phyloP scores from a whole-genome alignment of 768 basidiomycete species.

The Clathrus columnatus region DNA sequence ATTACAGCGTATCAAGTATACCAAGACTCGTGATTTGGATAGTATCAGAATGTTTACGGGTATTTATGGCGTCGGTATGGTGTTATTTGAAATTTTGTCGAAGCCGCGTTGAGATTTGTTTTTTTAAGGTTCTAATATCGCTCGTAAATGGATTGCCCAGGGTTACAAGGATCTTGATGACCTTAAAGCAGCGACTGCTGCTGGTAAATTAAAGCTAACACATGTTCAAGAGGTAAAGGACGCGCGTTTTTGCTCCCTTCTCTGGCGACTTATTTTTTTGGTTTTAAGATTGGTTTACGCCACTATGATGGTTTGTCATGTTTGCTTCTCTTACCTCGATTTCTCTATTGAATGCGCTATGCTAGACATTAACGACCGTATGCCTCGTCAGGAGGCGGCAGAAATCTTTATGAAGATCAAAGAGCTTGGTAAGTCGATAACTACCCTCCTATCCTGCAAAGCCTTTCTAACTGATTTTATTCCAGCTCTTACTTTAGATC shows the following conservation, averaged over 20 bases:
- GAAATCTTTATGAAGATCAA: slow-evolving; percentile 66
- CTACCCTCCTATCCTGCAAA: background rate
- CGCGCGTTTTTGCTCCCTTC: background rate
- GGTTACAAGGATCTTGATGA: slow-evolving; percentile 80
- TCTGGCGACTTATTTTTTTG: background rate
- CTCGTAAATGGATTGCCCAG: slow-evolving; percentile 62
- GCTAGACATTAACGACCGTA: slow-evolving; percentile 73
- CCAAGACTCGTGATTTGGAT: slow-evolving; percentile 54
- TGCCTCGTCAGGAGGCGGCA: slow-evolving; percentile 75
- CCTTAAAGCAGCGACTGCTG: slow-evolving; percentile 41
- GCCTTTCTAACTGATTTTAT: background rate
- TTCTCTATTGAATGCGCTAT: background rate
- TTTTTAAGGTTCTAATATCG: slow-evolving; percentile 49
- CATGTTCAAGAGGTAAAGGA: slow-evolving; percentile 38
- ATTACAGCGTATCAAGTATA: slow-evolving; percentile 59
- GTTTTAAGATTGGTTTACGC: slow-evolving; percentile 43
- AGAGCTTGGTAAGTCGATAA: slow-evolving; percentile 44
- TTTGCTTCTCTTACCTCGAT: background rate
- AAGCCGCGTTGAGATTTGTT: background rate
- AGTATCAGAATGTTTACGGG: slow-evolving; percentile 56
- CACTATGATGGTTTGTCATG: slow-evolving; percentile 55
- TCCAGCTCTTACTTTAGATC: slow-evolving; percentile 62
- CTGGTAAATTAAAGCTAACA: slow-evolving; percentile 47
- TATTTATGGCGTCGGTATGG: slow-evolving; percentile 80
- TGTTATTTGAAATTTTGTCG: background rate